These are phyloP conservation scores for Oxytropis ochrocephala DNA, from an alignment of 306 rosid species.

Conservation along the genomic window DNA sequence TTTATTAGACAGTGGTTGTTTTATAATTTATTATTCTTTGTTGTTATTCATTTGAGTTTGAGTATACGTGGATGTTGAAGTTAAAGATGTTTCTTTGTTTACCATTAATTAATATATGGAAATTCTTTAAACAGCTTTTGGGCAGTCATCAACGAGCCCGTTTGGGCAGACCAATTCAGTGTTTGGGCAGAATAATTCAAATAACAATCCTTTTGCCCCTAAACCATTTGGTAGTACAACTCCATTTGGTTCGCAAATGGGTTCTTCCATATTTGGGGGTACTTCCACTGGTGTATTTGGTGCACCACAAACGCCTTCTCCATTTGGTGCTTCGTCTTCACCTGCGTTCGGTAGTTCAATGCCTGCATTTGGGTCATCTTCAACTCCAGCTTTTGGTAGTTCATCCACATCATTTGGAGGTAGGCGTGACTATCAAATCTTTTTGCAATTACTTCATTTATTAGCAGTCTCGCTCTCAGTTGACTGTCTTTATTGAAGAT, in stretches of 20 bases:
- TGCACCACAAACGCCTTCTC: slow-evolving; percentile 62
- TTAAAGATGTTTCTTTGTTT: slow-evolving; percentile 6
- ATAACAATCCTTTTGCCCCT: slow-evolving; percentile 70
- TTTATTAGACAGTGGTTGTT: neutral
- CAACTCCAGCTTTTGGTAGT: slow-evolving; percentile 66
- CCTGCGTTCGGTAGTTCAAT: slow-evolving; percentile 68
- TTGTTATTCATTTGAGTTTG: neutral
- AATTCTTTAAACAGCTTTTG: slow-evolving; percentile 62
- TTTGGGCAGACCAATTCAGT: slow-evolving; percentile 52
- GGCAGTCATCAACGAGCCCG: slow-evolving; percentile 78
- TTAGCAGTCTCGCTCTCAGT: neutral
- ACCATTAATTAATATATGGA: neutral
- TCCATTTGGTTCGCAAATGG: slow-evolving; percentile 74
- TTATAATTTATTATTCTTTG: neutral
- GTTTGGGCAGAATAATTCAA: slow-evolving; percentile 67
- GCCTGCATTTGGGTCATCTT: slow-evolving; percentile 70
- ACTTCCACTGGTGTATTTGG: slow-evolving; percentile 93
- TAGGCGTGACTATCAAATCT: slow-evolving; percentile 17
- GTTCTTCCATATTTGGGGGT: slow-evolving; percentile 71
- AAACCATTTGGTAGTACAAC: slow-evolving; percentile 70
- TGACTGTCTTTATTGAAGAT: neutral
- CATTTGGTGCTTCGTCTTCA: slow-evolving; percentile 65
- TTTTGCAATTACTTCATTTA: neutral
- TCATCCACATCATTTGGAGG: slow-evolving; percentile 58
- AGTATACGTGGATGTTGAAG: neutral